These are phyloP conservation scores for Alternaria hordeiaustralica DNA, from an alignment of 2,329 filamentous ascomycete genomes.

Conservation along the genomic window DNA sequence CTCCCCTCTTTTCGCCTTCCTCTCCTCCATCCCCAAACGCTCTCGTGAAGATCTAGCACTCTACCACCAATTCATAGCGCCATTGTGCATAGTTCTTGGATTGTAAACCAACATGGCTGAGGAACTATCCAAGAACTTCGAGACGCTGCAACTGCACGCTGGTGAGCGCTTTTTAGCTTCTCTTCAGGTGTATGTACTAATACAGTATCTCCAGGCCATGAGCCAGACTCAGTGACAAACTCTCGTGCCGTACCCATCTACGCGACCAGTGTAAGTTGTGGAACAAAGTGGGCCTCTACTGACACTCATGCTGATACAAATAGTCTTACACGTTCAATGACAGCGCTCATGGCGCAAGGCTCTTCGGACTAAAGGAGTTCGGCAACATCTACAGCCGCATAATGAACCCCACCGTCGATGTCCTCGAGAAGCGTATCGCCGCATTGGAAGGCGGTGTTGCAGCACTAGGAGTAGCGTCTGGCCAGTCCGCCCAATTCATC, in stretches of 20 bases:
- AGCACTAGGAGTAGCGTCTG: constrained; percentile 82
- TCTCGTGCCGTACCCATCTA: constrained; percentile 95
- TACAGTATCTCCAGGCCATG: constrained; percentile 63
- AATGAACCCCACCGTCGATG: constrained; percentile 80
- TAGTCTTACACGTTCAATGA: constrained; percentile 94
- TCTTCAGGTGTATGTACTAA: neutral
- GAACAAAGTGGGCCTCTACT: neutral
- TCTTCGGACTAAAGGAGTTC: constrained; percentile 95
- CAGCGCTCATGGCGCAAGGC: constrained; percentile 89
- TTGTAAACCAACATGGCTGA: constrained; percentile 40
- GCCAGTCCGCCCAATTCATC: constrained; percentile 93
- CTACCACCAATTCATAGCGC: neutral
- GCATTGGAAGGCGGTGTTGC: constrained; percentile 91
- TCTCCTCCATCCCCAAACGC: neutral
- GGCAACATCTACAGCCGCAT: constrained; percentile 98
- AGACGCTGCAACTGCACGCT: constrained; percentile 60
- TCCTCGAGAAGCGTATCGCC: constrained; percentile 96
- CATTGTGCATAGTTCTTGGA: neutral
- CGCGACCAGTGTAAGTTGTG: constrained; percentile 73
- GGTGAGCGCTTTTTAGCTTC: constrained; percentile 40
- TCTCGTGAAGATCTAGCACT: neutral
- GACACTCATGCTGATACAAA: constrained; percentile 13
- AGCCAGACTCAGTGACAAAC: constrained; percentile 81
- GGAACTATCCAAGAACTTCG: constrained; percentile 53
- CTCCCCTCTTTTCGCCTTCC: neutral